Evolutionary conservation across 2,329 filamentous ascomycete species (phyloP).

Genomic region (Scleromitrula shiraiana): DNA sequence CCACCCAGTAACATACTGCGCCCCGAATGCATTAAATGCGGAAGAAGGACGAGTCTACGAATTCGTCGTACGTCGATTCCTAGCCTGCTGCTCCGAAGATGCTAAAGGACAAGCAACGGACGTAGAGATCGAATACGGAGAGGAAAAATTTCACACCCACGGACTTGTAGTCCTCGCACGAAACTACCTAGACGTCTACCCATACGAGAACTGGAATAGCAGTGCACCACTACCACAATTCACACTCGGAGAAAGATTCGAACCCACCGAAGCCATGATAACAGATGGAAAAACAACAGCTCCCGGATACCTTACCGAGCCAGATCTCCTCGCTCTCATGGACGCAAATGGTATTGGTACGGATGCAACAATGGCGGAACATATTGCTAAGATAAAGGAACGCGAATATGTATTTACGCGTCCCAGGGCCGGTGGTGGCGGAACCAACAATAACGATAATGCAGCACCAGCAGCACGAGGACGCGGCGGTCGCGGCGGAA

Average conservation of each 20-base stretch:
- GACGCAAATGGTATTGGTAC: constrained; percentile 98
- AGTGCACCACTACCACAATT: constrained; percentile 76
- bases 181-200: constrained; percentile 92
- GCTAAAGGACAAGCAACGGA: constrained; percentile 84
- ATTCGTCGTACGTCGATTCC: constrained; percentile 82
- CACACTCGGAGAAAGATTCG: constrained; percentile 69
- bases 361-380: constrained; percentile 97
- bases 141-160: constrained; percentile 72
- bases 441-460: constrained; percentile 24
- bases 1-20: constrained; percentile 83
- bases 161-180: constrained; percentile 78
- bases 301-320: constrained; percentile 84
- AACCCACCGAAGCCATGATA: constrained; percentile 82
- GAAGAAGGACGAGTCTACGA: constrained; percentile 79
- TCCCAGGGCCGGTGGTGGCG: constrained; percentile 34
- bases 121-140: constrained; percentile 75
- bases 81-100: constrained; percentile 93
- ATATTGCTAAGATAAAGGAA: constrained; percentile 92
- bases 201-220: constrained; percentile 94
- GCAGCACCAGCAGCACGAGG: constrained; percentile 33
- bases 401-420: constrained; percentile 74
- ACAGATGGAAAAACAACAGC: constrained; percentile 82
- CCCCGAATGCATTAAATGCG: constrained; percentile 48
- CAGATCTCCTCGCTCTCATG: constrained; percentile 93
- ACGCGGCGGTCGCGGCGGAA: constrained; percentile 34